Percentiles rank a stretch among this genome's conserved stretches.
Conservation (phyloP, 257 asterid species). For the Solanum sejunctum region DNA sequence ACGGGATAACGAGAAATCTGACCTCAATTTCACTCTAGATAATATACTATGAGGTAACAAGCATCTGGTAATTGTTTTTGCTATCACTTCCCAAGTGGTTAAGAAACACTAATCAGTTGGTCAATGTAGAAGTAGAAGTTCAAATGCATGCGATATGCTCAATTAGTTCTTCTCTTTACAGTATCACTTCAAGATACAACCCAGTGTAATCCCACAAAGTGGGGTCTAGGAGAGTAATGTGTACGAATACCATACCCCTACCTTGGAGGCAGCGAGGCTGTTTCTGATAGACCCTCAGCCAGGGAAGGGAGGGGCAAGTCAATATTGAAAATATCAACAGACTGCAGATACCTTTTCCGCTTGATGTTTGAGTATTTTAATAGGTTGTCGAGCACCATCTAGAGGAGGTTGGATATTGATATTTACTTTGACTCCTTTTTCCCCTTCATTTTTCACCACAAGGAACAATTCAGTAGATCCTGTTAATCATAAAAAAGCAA, state of each 20-base stretch:
- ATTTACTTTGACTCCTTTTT: constrained; percentile 29
- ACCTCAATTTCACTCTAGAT: neutral
- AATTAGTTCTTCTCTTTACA: neutral
- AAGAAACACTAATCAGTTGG: neutral
- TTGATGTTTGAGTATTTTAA: constrained; percentile 27
- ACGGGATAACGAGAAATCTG: neutral
- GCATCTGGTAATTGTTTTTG: neutral
- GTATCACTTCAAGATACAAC: neutral
- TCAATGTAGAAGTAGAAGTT: neutral
- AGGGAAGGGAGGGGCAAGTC: neutral
- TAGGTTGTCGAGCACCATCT: constrained; percentile 7
- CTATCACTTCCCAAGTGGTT: neutral
- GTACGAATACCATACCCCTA: neutral
- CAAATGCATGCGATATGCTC: neutral
- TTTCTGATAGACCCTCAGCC: neutral
- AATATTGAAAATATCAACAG: neutral
- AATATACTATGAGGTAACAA: neutral
- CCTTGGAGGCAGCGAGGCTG: neutral
- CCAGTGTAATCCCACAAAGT: neutral
- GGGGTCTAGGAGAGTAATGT: neutral
- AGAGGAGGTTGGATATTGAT: constrained; percentile 18
- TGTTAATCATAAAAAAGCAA: constrained; percentile 9
- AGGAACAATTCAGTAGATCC: constrained; percentile 29
- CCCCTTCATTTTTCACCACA: constrained; percentile 44
- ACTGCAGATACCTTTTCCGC: constrained; percentile 29